Evolutionary conservation across 805 yeast genomes (phyloP), one percentile per base, ranked within the genome.

Genomic region (Metschnikowia lunata): DNA sequence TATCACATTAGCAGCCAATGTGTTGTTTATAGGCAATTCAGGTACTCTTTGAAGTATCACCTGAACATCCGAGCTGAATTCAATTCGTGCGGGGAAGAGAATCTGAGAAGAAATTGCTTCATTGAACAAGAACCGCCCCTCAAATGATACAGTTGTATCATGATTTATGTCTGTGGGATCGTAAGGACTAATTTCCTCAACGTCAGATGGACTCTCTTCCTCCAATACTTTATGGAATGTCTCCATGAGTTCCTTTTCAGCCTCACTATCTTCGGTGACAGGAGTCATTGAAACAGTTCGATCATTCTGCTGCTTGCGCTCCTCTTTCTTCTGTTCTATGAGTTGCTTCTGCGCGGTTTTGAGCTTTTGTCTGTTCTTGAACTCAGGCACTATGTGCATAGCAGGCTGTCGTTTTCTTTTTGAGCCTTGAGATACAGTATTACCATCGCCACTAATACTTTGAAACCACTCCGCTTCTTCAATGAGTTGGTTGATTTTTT

Each of bases 401-500:
- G 69, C 54, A 28, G 59, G 63, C 15, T 50, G 56, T 26, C 73
- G 48, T 40, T 58, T 57, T 37, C 74, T 55, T 49, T 65, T 67
- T 18, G 56, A 63, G 26, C 72, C 71, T 12, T 52, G 52, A 45
- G 60, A 57, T n/a, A 70, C 59, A 13, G 49, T 38, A 26, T 57
- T 52, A 6, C 60, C 60, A 43, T 70, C 64, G 12, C 74, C 75
- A 3, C 65, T 60, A n/a, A 70, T 63, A 26, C 69, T 62, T 49
- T 70, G 74, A 41, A 70, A 70, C 54, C 68, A 66, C 26, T 56
- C 58, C 1, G 70, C 61, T 8, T 63, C 66, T 14, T 58, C 63
- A 13, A 54, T 12, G 15, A 54, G 48, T 28, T 45, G 38, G 7
- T 38, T 42, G 34, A 43, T 38, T 30, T 42, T 37, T 7, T 13